These are phyloP conservation scores for Tremellales sp. DNA, from an alignment of 1,284 basidiomycete genomes.

Conservation along the genomic window DNA sequence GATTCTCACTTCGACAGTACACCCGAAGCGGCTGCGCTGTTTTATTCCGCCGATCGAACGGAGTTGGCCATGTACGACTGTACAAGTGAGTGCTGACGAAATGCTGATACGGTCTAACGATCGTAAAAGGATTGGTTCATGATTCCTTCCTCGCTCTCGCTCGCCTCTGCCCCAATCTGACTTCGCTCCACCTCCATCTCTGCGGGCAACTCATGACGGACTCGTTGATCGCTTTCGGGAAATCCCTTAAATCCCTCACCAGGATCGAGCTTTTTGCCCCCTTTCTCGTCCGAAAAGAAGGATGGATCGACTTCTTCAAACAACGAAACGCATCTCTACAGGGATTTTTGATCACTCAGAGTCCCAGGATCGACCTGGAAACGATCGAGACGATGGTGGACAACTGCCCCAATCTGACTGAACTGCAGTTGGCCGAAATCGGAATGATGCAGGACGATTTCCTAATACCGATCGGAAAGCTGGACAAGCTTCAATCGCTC, in stretches of 20 bases:
- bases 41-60: slow-evolving; percentile 70
- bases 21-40: slow-evolving; percentile 70
- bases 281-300: slow-evolving; percentile 72
- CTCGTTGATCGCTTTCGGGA: slow-evolving; percentile 63
- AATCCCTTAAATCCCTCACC: slow-evolving; percentile 62
- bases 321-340: slow-evolving; percentile 60
- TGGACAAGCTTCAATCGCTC: slow-evolving; percentile 35
- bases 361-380: slow-evolving; percentile 77
- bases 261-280: slow-evolving; percentile 81
- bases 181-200: slow-evolving; percentile 70
- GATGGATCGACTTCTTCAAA: slow-evolving; percentile 74
- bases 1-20: slow-evolving; percentile 53
- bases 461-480: slow-evolving; percentile 54
- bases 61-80: slow-evolving; percentile 81
- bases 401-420: slow-evolving; percentile 60
- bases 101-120: background rate
- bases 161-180: slow-evolving; percentile 74
- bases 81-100: slow-evolving; percentile 70
- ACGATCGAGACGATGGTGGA: slow-evolving; percentile 64
- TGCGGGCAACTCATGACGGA: slow-evolving; percentile 79
- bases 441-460: slow-evolving; percentile 67
- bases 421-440: slow-evolving; percentile 75
- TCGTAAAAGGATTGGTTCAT: slow-evolving; percentile 60
- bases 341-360: slow-evolving; percentile 75
- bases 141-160: slow-evolving; percentile 65